phyloP scores from a whole-genome alignment of 1,139 yeast genomes.

The Torulaspora globosa region DNA sequence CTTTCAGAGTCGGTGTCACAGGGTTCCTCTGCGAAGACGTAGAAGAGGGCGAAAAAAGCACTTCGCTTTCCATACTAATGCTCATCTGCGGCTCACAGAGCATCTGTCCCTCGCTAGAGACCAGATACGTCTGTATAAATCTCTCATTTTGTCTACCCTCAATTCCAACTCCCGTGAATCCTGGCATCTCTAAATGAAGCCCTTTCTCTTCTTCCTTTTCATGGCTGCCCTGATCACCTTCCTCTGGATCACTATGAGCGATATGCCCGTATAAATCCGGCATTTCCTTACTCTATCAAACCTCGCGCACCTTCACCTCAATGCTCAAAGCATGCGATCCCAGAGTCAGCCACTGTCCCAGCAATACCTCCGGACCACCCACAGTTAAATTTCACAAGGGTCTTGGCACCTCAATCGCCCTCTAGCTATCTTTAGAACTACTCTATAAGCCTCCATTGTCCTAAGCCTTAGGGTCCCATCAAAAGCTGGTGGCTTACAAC shows the following conservation, averaged over 20 bases:
- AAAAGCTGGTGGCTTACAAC: neutral
- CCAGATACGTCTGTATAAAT: conserved; percentile 7
- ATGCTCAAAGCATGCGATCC: conserved; percentile 1
- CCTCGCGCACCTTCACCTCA: neutral
- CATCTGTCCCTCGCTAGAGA: conserved; percentile 5
- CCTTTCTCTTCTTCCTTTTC: neutral
- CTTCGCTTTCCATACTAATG: conserved; percentile 5
- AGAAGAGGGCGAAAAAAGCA: conserved; percentile 15
- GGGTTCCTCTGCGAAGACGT: conserved; percentile 14
- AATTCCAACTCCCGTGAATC: conserved; percentile 4
- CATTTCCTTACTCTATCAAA: conserved; percentile 4
- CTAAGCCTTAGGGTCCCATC: conserved; percentile 1
- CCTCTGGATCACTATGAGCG: conserved; percentile 9
- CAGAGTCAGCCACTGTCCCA: neutral
- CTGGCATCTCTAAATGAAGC: conserved; percentile 5
- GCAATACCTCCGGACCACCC: neutral
- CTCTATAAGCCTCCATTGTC: neutral
- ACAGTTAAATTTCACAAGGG: neutral
- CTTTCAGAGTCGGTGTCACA: conserved; percentile 16
- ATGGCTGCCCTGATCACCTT: neutral
- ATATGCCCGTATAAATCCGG: conserved; percentile 10
- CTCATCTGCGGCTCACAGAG: conserved; percentile 1
- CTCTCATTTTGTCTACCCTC: conserved; percentile 2
- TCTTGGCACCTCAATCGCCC: neutral
- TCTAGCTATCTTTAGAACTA: neutral